Conservation (phyloP, 306 rosid genomes). For the Vigna nakashimae region DNA sequence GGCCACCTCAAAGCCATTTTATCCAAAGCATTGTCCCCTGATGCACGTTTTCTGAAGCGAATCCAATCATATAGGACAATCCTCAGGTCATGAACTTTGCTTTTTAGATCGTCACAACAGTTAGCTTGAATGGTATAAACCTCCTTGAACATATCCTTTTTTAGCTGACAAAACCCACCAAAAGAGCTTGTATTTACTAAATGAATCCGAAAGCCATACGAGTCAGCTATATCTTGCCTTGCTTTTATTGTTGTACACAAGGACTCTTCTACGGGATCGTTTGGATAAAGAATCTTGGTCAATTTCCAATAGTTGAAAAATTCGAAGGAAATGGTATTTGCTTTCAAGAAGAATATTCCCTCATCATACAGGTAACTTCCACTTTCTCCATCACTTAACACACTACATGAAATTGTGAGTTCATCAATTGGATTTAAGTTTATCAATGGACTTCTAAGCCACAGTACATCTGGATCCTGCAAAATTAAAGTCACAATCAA, state of each 20-base stretch:
- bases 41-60: slow-evolving; percentile 31
- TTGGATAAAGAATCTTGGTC: slow-evolving; percentile 44
- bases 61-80: slow-evolving; percentile 68
- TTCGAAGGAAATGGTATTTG: slow-evolving; percentile 40
- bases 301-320: slow-evolving; percentile 53
- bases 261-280: slow-evolving; percentile 35
- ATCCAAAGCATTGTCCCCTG: slow-evolving; percentile 33
- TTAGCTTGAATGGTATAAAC: slow-evolving; percentile 58
- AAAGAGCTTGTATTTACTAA: slow-evolving; percentile 39
- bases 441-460: slow-evolving; percentile 65
- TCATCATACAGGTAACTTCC: slow-evolving; percentile 35
- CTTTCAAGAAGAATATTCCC: slow-evolving; percentile 56
- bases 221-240: neutral
- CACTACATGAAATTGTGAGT: slow-evolving; percentile 55
- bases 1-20: slow-evolving; percentile 51
- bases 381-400: slow-evolving; percentile 23
- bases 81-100: slow-evolving; percentile 63
- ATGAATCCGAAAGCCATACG: slow-evolving; percentile 33
- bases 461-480: slow-evolving; percentile 70
- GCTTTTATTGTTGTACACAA: slow-evolving; percentile 43
- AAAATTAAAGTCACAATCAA: neutral
- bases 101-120: slow-evolving; percentile 56
- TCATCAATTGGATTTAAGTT: slow-evolving; percentile 2
- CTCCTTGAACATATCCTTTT: slow-evolving; percentile 31
- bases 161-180: slow-evolving; percentile 58